Conservation (phyloP, 352 stramenopile species). For the Thraustochytrium striatum region DNA sequence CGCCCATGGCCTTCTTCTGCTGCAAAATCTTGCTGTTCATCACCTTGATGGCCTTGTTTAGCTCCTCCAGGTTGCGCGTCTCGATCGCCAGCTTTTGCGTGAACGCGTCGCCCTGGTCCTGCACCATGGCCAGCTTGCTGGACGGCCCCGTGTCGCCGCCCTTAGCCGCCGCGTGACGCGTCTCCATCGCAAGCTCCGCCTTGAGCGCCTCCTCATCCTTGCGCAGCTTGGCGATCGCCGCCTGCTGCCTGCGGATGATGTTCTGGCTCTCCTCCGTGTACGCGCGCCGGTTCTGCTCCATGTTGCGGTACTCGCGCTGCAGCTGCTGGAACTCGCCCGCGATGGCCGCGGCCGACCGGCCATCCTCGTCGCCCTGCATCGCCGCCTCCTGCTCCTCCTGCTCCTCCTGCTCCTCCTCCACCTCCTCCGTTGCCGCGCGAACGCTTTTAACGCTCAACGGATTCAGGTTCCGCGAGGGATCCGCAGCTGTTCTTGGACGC, state of each 20-base stretch:
- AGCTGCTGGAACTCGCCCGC: conserved; percentile 76
- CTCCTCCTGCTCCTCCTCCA: too few species aligned
- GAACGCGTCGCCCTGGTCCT: conserved; percentile 82
- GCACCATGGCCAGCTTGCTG: conserved; percentile 61
- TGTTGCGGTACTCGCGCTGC: conserved; percentile 90
- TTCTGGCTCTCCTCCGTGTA: conserved; percentile 86
- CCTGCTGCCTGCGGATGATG: conserved; percentile 88
- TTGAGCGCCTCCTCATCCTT: conserved; percentile 68
- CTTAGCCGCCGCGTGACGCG: conserved; percentile 59
- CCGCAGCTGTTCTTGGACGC: too few species aligned
- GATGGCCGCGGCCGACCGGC: background rate
- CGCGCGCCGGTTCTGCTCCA: conserved; percentile 88
- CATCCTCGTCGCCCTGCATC: background rate
- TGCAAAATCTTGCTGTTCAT: conserved; percentile 65
- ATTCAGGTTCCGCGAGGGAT: too few species aligned
- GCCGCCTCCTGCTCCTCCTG: too few species aligned
- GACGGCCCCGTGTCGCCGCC: conserved; percentile 36
- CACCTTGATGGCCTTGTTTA: conserved; percentile 69
- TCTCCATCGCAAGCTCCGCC: conserved; percentile 76
- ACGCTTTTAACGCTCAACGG: too few species aligned
- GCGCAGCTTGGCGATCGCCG: conserved; percentile 65
- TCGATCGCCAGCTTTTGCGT: conserved; percentile 73
- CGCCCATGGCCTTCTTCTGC: conserved; percentile 89
- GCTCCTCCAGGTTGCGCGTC: conserved; percentile 71
- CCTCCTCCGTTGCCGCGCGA: too few species aligned